Conservation (phyloP, 1,139 yeast species). For the Saccharomyces hybrid region DNA sequence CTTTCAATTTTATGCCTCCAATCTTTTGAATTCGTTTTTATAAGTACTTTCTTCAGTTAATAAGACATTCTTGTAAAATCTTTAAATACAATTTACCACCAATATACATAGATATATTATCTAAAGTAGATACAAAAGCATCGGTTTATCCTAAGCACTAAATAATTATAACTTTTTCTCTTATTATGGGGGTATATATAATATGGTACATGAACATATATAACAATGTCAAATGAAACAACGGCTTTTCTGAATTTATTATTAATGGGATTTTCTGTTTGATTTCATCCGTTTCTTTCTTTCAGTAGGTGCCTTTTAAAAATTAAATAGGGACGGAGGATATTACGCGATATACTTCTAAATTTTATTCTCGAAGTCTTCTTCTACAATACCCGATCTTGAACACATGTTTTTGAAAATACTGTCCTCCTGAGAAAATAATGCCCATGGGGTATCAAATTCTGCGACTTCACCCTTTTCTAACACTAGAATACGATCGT, state of each 20-base stretch:
- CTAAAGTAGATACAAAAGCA: neutral
- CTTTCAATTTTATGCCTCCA: neutral
- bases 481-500: conserved; percentile 59
- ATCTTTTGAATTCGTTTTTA: neutral
- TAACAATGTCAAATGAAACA: no score
- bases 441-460: conserved; percentile 45
- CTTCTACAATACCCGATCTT: conserved; percentile 42
- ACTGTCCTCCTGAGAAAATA: conserved; percentile 41
- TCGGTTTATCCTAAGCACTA: neutral
- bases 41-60: neutral
- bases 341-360: neutral
- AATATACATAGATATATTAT: neutral
- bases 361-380: conserved; percentile 30
- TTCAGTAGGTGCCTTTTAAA: neutral
- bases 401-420: conserved; percentile 57
- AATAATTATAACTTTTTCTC: no score
- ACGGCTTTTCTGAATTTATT: neutral
- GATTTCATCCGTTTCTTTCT: neutral
- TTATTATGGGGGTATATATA: neutral
- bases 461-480: conserved; percentile 58
- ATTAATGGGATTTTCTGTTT: neutral
- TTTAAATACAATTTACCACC: neutral
- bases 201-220: neutral
- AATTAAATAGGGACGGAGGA: neutral
- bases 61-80: neutral